These are phyloP conservation scores for Eruca vesicaria DNA, from an alignment of 441 rosid genomes.

Conservation along the genomic window DNA sequence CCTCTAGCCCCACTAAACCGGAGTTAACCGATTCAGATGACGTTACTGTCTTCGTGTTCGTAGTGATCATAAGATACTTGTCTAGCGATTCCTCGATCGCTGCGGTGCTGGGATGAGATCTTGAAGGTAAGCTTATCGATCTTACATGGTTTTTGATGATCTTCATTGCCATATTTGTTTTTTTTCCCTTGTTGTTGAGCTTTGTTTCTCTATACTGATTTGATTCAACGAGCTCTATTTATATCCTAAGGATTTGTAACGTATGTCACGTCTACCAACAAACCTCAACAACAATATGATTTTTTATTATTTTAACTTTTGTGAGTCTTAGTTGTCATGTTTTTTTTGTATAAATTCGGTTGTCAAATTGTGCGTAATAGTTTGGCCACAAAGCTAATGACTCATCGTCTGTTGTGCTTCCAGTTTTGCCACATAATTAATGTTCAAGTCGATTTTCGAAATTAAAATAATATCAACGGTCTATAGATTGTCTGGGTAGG, in stretches of 20 bases:
- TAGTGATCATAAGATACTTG: slow-evolving; percentile 38
- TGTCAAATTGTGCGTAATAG: slow-evolving; percentile 11
- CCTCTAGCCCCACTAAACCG: slow-evolving; percentile 40
- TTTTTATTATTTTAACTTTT: slow-evolving; percentile 5
- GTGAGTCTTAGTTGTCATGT: slow-evolving; percentile 44
- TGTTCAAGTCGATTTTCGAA: not conserved
- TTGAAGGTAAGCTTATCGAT: slow-evolving; percentile 44
- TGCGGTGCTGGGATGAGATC: slow-evolving; percentile 59
- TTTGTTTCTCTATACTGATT: slow-evolving; percentile 30
- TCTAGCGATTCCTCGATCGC: slow-evolving; percentile 49
- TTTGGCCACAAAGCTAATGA: slow-evolving; percentile 28
- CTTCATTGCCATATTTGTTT: slow-evolving; percentile 31
- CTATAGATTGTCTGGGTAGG: slow-evolving; percentile 28
- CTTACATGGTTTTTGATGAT: slow-evolving; percentile 46
- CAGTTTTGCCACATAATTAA: slow-evolving; percentile 27
- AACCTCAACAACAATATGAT: slow-evolving; percentile 22
- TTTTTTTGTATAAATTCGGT: slow-evolving; percentile 25
- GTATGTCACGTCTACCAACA: slow-evolving; percentile 15
- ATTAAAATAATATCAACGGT: slow-evolving; percentile 20
- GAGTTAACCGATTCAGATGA: slow-evolving; percentile 41
- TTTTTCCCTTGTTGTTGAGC: not conserved
- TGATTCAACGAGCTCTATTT: slow-evolving; percentile 32
- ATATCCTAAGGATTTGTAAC: slow-evolving; percentile 10
- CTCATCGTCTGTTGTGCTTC: slow-evolving; percentile 41
- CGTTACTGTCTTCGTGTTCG: slow-evolving; percentile 26